phyloP scores from a whole-genome alignment of 1,284 basidiomycete species.

The Ganoderma resinaceum region DNA sequence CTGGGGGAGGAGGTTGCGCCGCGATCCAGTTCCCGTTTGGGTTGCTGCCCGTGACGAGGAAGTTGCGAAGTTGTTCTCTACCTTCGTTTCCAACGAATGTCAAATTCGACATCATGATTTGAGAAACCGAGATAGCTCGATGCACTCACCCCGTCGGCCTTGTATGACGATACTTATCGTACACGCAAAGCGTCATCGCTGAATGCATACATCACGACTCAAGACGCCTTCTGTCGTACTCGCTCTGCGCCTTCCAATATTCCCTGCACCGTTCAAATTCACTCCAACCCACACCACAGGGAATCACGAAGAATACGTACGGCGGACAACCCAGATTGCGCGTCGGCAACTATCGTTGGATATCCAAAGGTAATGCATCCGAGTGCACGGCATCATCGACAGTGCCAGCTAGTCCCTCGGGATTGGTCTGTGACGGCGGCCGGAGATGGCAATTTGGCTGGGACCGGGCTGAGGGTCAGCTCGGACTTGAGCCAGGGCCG shows the following conservation, averaged over 20 bases:
- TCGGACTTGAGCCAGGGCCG: neutral
- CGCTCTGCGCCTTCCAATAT: neutral
- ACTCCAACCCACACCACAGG: too few relatives aligned
- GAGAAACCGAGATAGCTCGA: too few relatives aligned
- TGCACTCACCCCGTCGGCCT: too few relatives aligned
- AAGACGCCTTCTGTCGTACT: neutral
- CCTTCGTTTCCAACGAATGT: too few relatives aligned
- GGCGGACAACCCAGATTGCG: neutral
- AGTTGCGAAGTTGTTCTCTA: too few relatives aligned
- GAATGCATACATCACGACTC: too few relatives aligned
- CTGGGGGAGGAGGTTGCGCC: too few relatives aligned
- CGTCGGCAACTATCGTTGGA: neutral
- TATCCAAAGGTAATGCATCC: neutral
- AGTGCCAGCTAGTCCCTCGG: neutral
- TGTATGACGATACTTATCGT: too few relatives aligned
- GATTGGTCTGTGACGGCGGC: neutral
- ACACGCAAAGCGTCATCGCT: too few relatives aligned
- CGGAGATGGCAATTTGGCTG: neutral
- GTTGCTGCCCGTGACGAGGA: too few relatives aligned
- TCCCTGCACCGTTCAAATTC: neutral
- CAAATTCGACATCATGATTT: too few relatives aligned
- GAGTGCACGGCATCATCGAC: neutral
- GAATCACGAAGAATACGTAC: neutral
- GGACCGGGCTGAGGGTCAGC: neutral
- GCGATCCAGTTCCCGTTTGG: too few relatives aligned